Percentiles rank a stretch among this genome's conserved stretches.
Evolutionary conservation across 495 filamentous ascomycete genomes (phyloP).

Genomic region (Massariosphaeria phaeospora): DNA sequence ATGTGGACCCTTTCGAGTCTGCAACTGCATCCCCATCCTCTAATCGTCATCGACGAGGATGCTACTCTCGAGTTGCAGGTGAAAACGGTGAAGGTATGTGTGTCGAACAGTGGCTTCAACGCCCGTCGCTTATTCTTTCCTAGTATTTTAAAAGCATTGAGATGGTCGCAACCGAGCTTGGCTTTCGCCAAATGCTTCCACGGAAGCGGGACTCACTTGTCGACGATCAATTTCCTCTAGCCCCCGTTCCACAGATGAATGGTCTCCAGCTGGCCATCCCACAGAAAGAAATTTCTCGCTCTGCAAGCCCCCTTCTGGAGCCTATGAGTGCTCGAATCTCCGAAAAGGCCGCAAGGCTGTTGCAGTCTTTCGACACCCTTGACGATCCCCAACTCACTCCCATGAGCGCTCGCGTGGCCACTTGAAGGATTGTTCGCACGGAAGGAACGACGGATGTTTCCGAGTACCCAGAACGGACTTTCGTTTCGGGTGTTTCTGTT

Average conservation of each 20-base stretch:
- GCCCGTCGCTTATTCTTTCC: background rate
- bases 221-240: conserved; percentile 24
- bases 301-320: conserved; percentile 21
- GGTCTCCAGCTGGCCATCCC: conserved; percentile 12
- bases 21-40: conserved; percentile 71
- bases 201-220: conserved; percentile 41
- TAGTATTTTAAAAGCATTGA: conserved; percentile 69
- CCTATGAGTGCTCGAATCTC: conserved; percentile 25
- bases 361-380: background rate
- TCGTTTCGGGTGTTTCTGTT: conserved; percentile 10
- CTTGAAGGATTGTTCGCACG: background rate
- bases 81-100: conserved; percentile 70
- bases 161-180: conserved; percentile 50
- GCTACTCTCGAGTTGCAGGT: conserved; percentile 78
- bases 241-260: conserved; percentile 6
- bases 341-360: background rate
- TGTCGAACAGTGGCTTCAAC: background rate
- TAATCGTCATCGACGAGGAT: conserved; percentile 81
- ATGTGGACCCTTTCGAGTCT: conserved; percentile 84
- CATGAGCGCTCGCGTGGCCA: conserved; percentile 18
- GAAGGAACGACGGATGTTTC: conserved; percentile 1
- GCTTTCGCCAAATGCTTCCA: conserved; percentile 57
- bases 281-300: conserved; percentile 19
- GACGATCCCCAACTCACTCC: conserved; percentile 9
- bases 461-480: background rate